Evolutionary conservation across 148 eudicot species (phyloP).

Genomic region (Vaccinium vitisidaea): DNA sequence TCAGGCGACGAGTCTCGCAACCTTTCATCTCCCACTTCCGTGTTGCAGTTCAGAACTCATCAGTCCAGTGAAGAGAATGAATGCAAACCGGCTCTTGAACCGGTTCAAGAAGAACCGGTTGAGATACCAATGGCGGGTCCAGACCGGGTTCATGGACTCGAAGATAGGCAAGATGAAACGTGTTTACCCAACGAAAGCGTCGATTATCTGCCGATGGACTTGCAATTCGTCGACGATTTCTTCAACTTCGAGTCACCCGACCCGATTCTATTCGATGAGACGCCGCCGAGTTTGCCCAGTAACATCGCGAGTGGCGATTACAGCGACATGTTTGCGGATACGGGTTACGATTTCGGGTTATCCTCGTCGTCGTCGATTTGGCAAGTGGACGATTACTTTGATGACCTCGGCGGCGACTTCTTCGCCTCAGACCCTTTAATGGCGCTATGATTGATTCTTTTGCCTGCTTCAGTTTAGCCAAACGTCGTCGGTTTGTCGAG

Average conservation of each 20-base stretch:
- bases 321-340: conserved; percentile 22
- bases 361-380: conserved; percentile 17
- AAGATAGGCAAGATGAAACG: conserved; percentile 40
- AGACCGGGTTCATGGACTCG: conserved; percentile 26
- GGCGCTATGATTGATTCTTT: conserved; percentile 26
- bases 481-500: conserved; percentile 30
- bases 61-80: conserved; percentile 19
- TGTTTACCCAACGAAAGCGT: conserved; percentile 15
- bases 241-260: conserved; percentile 51
- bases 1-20: conserved; percentile 52
- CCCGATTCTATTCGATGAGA: conserved; percentile 32
- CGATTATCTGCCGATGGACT: conserved; percentile 39
- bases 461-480: background rate
- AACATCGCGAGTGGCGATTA: conserved; percentile 18
- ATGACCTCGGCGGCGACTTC: conserved; percentile 50
- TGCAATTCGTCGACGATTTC: conserved; percentile 38
- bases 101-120: conserved; percentile 4
- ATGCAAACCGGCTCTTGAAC: background rate
- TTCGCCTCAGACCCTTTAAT: conserved; percentile 42
- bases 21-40: conserved; percentile 65
- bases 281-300: conserved; percentile 15
- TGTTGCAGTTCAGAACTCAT: conserved; percentile 36
- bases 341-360: conserved; percentile 33
- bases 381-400: conserved; percentile 63
- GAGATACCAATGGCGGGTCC: background rate